Conservation (phyloP, 2,329 filamentous ascomycete genomes). For the Aspergillus sp. region DNA sequence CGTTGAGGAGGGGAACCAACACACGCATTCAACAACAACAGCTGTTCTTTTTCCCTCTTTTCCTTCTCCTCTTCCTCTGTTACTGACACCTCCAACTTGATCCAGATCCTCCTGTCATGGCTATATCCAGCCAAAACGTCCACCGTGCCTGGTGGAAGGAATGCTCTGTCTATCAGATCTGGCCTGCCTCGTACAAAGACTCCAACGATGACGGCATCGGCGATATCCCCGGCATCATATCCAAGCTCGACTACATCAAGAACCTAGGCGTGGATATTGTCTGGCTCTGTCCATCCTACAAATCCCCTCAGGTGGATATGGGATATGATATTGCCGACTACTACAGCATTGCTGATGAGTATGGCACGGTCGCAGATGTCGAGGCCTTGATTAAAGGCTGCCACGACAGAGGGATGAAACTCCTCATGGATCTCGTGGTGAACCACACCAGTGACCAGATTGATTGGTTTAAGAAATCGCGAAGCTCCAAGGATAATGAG, state of each 20-base stretch:
- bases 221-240: slow-evolving; percentile 61
- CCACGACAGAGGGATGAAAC: slow-evolving; percentile 60
- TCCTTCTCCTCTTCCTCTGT: background rate
- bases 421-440: slow-evolving; percentile 71
- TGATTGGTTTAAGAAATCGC: slow-evolving; percentile 65
- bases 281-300: slow-evolving; percentile 51
- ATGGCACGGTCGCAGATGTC: slow-evolving; percentile 63
- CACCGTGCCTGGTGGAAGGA: slow-evolving; percentile 54
- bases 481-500: slow-evolving; percentile 55
- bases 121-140: slow-evolving; percentile 9
- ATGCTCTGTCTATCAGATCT: slow-evolving; percentile 55
- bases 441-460: slow-evolving; percentile 73
- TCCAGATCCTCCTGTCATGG: slow-evolving; percentile 6
- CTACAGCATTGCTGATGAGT: slow-evolving; percentile 59
- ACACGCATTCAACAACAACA: background rate
- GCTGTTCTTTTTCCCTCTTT: background rate
- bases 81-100: background rate
- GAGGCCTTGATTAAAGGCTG: slow-evolving; percentile 57
- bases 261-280: slow-evolving; percentile 59
- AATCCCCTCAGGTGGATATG: slow-evolving; percentile 51
- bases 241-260: slow-evolving; percentile 60
- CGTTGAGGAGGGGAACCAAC: background rate
- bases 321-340: slow-evolving; percentile 58
- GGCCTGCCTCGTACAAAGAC: slow-evolving; percentile 55
- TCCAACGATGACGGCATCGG: slow-evolving; percentile 53